These are phyloP conservation scores for Heterobasidion irregulare DNA, from an alignment of 1,284 basidiomycete species.

Conservation along the genomic window DNA sequence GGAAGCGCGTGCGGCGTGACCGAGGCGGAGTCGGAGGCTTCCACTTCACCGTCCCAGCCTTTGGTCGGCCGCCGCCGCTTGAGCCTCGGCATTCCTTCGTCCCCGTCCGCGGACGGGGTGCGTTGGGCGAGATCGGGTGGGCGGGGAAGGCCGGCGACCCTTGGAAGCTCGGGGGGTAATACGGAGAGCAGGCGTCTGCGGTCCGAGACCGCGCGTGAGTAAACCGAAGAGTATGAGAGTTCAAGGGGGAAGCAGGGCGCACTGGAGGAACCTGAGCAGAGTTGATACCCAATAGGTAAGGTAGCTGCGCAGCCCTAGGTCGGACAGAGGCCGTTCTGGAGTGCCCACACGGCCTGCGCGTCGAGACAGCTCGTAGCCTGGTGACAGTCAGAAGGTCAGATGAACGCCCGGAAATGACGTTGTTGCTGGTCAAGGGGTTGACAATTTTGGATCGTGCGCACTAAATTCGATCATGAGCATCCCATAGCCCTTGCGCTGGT, in stretches of 20 bases:
- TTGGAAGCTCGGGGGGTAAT: constrained; percentile 41
- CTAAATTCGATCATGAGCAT: constrained; percentile 98
- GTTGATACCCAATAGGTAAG: constrained; percentile 88
- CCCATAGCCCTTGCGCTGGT: constrained; percentile 85
- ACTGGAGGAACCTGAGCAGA: constrained; percentile 76
- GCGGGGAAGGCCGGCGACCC: constrained; percentile 25
- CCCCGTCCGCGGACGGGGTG: constrained; percentile 27
- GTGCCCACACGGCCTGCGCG: constrained; percentile 77
- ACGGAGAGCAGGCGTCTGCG: constrained; percentile 51
- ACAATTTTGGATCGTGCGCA: constrained; percentile 27
- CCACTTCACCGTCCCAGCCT: constrained; percentile 58
- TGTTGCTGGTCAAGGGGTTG: background rate
- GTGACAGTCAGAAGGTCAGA: background rate
- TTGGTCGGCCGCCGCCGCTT: constrained; percentile 37
- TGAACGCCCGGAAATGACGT: background rate
- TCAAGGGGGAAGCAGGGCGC: constrained; percentile 15
- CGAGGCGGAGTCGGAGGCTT: constrained; percentile 9
- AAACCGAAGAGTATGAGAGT: background rate
- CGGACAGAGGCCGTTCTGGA: constrained; percentile 92
- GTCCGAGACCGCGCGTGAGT: background rate
- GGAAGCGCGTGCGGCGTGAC: background rate
- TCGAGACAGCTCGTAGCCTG: constrained; percentile 88
- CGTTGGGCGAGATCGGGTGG: constrained; percentile 24
- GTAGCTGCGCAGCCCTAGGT: constrained; percentile 88
- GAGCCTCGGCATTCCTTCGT: constrained; percentile 21